Evolutionary conservation across 306 rosid genomes (phyloP).

Genomic region (cucumber (Cucumis sativus)): Cucumber_9930_V3 NC_026656.2:12502001-12502500

Average conservation of each 20-base stretch:
- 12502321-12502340: not conserved
- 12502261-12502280: not conserved
- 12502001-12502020: not conserved
- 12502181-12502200: not conserved
- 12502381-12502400: not conserved
- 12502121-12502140: not conserved
- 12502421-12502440: not conserved
- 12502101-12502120: constrained; percentile 1
- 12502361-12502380: not conserved
- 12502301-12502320: not conserved
- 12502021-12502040: not conserved
- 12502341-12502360: not conserved
- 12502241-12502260: not conserved
- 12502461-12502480: not conserved
- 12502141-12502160: not conserved
- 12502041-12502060: not conserved
- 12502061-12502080: not conserved
- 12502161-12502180: constrained; percentile 1
- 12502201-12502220: not conserved
- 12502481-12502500: constrained; percentile 6
- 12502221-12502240: not conserved
- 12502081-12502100: not conserved
- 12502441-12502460: not conserved
- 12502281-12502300: not conserved
- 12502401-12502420: not conserved